Evolutionary conservation across 2,329 filamentous ascomycete genomes (phyloP).

Genomic region (Pseudogymnoascus sp.): DNA sequence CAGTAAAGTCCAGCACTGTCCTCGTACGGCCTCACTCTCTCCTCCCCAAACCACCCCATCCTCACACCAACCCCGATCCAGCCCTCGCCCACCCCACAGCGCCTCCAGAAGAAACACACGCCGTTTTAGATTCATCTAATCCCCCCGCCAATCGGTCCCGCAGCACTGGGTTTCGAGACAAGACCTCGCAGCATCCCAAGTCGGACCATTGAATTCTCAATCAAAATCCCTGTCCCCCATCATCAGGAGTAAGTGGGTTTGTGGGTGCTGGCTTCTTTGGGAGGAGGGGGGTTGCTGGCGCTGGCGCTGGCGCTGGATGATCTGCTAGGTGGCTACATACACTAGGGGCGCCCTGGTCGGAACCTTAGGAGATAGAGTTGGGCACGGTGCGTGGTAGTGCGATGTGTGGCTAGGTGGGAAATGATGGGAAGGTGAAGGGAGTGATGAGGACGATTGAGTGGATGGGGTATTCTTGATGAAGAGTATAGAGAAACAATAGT

Average conservation of each 20-base stretch:
- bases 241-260: not conserved
- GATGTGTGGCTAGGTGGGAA: not conserved
- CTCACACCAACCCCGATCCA: not conserved
- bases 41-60: not conserved
- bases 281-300: not conserved
- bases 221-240: not conserved
- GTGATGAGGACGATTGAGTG: not conserved
- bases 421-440: not conserved
- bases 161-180: not conserved
- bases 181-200: not conserved
- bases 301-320: not conserved
- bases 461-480: not conserved
- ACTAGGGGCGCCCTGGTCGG: not conserved
- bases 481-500: not conserved
- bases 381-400: not conserved
- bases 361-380: not conserved
- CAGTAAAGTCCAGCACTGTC: not conserved
- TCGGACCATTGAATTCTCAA: not conserved
- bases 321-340: not conserved
- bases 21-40: not conserved
- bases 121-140: not conserved
- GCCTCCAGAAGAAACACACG: not conserved
- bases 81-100: not conserved
- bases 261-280: not conserved
- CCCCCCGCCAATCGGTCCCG: not conserved